A percentile compares a stretch with the other conserved stretches of the same genome.
Conservation (phyloP, 2,329 filamentous ascomycete genomes). For the Fusarium sp. region DNA sequence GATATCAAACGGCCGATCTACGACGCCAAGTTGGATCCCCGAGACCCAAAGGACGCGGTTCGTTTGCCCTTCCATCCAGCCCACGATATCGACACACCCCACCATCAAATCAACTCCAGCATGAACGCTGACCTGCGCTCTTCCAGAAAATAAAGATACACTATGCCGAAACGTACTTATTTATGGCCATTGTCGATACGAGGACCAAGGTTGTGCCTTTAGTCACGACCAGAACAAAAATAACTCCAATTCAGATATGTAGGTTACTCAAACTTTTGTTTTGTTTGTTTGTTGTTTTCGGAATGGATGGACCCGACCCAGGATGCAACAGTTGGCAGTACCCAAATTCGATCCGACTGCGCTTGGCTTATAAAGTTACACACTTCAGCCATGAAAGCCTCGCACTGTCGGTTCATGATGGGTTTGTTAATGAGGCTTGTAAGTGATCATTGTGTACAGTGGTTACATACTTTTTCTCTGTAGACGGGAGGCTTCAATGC, state of each 20-base stretch:
- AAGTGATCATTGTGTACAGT: not conserved
- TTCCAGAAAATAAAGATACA: conserved; percentile 82
- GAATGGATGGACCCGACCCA: not conserved
- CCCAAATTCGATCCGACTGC: conserved; percentile 2
- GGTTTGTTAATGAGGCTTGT: not conserved
- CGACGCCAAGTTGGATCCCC: conserved; percentile 65
- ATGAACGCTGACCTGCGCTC: conserved; percentile 18
- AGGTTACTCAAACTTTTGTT: conserved; percentile 45
- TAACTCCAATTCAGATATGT: conserved; percentile 58
- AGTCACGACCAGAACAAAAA: conserved; percentile 81
- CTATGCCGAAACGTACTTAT: conserved; percentile 93
- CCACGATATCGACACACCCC: not conserved
- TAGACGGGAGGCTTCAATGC: not conserved
- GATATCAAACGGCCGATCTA: conserved; percentile 57
- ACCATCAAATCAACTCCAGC: not conserved
- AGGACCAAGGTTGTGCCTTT: conserved; percentile 90
- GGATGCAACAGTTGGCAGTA: conserved; percentile 14
- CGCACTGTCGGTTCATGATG: not conserved
- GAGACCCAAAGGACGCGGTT: conserved; percentile 65
- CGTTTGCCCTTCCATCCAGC: conserved; percentile 39
- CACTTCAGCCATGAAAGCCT: not conserved
- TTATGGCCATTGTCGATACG: conserved; percentile 91
- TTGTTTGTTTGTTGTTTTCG: conserved; percentile 1
- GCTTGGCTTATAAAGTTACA: conserved; percentile 21
- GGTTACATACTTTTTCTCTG: not conserved